Conservation (phyloP, 805 yeast genomes). For the Monosporozyma unispora region DNA sequence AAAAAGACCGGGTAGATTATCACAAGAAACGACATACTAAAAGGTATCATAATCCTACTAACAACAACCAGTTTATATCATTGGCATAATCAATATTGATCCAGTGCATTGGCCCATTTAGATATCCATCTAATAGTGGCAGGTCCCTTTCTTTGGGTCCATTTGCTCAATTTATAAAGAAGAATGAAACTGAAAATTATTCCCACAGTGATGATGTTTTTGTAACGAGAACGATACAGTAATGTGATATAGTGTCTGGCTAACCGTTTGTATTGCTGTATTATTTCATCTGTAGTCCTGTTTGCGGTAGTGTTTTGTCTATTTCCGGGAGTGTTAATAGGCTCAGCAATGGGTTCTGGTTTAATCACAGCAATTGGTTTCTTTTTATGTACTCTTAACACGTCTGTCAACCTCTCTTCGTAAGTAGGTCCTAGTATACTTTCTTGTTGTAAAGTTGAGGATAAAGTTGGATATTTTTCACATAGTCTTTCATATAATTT, state of each 20-base stretch:
- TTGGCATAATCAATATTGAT: background rate
- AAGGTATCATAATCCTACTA: no score
- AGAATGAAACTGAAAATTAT: background rate
- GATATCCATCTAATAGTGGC: background rate
- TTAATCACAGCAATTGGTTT: background rate
- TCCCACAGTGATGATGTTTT: background rate
- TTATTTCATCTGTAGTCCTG: background rate
- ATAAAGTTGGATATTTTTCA: background rate
- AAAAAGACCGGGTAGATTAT: background rate
- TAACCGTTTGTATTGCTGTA: background rate
- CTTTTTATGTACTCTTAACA: background rate
- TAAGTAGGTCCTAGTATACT: background rate
- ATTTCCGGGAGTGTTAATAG: background rate
- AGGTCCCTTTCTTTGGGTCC: background rate
- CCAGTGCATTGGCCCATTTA: background rate
- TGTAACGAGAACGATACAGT: background rate
- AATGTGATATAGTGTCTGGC: background rate
- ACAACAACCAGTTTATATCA: no score
- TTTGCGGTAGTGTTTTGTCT: background rate
- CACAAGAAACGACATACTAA: background rate
- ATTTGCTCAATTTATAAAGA: background rate
- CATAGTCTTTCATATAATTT: conserved; percentile 1
- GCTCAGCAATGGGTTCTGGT: background rate
- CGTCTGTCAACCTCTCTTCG: background rate
- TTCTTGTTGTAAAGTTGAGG: background rate